Percentiles rank a stretch among this genome's conserved stretches.
Conservation (phyloP, 148 eudicot species). For the Drosera capensis region DNA sequence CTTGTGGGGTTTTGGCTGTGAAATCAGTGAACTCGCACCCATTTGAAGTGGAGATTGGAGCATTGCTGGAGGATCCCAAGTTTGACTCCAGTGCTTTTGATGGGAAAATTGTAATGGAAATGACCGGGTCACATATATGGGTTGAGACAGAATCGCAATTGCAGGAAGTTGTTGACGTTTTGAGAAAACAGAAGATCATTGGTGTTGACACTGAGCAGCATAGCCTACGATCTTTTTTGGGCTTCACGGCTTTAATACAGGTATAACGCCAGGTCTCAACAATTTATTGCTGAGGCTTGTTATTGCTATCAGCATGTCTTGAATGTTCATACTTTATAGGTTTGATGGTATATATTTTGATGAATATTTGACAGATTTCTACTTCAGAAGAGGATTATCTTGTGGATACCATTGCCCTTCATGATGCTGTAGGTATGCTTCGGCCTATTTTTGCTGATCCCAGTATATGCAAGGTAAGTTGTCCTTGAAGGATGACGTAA, state of each 20-base stretch:
- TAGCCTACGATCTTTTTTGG: constrained; percentile 71
- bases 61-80: constrained; percentile 29
- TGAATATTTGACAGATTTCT: constrained; percentile 41
- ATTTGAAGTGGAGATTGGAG: constrained; percentile 40
- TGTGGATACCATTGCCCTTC: constrained; percentile 79
- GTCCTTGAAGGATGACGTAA: neutral
- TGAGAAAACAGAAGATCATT: constrained; percentile 59
- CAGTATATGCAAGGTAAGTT: constrained; percentile 61
- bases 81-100: constrained; percentile 20
- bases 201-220: constrained; percentile 97
- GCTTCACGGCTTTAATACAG: constrained; percentile 88
- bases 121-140: constrained; percentile 46
- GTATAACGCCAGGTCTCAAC: too few species aligned
- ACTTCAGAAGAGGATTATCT: constrained; percentile 65
- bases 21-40: constrained; percentile 41
- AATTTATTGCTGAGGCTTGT: too few species aligned
- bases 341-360: neutral
- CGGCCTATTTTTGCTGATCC: constrained; percentile 75
- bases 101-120: constrained; percentile 18
- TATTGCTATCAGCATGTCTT: too few species aligned
- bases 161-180: constrained; percentile 34
- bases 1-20: constrained; percentile 9
- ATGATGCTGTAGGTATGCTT: constrained; percentile 59
- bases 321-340: too few species aligned
- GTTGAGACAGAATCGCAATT: constrained; percentile 63